These are phyloP conservation scores for Salix viminalis DNA, from an alignment of 345 rosid genomes.

Conservation along the genomic window DNA sequence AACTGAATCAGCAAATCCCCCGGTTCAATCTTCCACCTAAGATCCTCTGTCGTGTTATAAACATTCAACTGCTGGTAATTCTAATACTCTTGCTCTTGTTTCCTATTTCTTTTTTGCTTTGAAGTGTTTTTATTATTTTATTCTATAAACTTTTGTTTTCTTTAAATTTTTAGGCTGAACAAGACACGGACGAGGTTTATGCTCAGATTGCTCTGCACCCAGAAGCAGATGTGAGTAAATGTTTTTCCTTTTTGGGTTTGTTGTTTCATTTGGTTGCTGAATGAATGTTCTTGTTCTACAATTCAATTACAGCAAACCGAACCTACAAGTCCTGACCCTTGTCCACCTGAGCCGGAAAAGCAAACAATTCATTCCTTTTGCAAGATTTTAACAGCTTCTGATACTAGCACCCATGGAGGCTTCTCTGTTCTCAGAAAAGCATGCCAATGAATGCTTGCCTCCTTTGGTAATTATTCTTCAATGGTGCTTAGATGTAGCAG, in stretches of 20 bases:
- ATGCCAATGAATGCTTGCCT: slow-evolving; percentile 93
- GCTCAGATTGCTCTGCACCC: slow-evolving; percentile 83
- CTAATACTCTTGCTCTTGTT: not conserved
- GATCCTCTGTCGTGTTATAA: slow-evolving; percentile 75
- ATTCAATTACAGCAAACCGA: slow-evolving; percentile 40
- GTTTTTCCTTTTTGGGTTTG: not conserved
- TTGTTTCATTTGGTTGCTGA: not conserved
- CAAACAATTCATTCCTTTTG: slow-evolving; percentile 64
- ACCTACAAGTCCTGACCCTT: slow-evolving; percentile 49
- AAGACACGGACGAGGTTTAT: slow-evolving; percentile 94
- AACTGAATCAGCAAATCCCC: slow-evolving; percentile 64
- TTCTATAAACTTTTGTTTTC: not conserved
- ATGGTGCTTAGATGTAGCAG: not conserved
- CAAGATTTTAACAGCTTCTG: slow-evolving; percentile 92
- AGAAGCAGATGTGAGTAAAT: slow-evolving; percentile 48
- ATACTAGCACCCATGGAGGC: slow-evolving; percentile 97
- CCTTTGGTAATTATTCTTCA: slow-evolving; percentile 49
- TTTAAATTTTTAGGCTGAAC: slow-evolving; percentile 66
- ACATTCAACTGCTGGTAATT: slow-evolving; percentile 67
- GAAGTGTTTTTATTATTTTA: not conserved
- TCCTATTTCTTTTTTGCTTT: not conserved
- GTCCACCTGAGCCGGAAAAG: slow-evolving; percentile 39
- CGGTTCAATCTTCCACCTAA: slow-evolving; percentile 61
- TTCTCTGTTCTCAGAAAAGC: slow-evolving; percentile 88
- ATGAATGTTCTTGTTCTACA: not conserved